Evolutionary conservation across 352 stramenopile genomes (phyloP).

Genomic region (Globisporangium nunn): DNA sequence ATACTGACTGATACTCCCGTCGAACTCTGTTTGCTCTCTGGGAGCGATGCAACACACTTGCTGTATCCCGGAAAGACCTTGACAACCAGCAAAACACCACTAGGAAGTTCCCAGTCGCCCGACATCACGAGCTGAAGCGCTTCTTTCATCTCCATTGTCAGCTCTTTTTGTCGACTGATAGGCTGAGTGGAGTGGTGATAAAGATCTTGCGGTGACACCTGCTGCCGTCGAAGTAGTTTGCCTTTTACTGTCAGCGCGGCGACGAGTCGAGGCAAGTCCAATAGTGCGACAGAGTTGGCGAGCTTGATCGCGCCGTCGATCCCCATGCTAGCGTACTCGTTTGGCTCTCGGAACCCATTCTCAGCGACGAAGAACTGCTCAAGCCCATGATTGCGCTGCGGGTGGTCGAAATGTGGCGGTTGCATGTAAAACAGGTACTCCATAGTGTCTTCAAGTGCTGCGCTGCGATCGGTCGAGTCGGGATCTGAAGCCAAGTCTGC

Average conservation of each 20-base stretch:
- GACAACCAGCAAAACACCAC: conserved; percentile 54
- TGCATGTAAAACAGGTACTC: conserved; percentile 84
- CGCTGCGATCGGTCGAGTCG: conserved; percentile 15
- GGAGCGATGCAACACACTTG: conserved; percentile 16
- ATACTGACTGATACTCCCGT: neutral
- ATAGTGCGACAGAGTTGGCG: conserved; percentile 62
- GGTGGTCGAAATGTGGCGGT: conserved; percentile 32
- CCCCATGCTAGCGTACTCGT: conserved; percentile 38
- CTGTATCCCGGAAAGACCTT: conserved; percentile 82
- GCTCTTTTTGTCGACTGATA: conserved; percentile 15
- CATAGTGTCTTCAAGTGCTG: conserved; percentile 43
- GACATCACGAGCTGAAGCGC: conserved; percentile 24
- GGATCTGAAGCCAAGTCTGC: neutral
- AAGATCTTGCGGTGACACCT: conserved; percentile 13
- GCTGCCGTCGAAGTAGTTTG: conserved; percentile 12
- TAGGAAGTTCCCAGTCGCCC: conserved; percentile 43
- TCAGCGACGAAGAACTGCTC: conserved; percentile 64
- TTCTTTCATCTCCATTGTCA: conserved; percentile 33
- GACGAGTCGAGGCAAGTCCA: conserved; percentile 36
- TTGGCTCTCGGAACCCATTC: conserved; percentile 54
- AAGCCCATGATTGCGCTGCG: conserved; percentile 20
- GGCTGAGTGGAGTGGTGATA: conserved; percentile 13
- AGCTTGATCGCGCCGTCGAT: conserved; percentile 59
- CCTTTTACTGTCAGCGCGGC: conserved; percentile 18
- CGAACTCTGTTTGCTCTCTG: conserved; percentile 6